phyloP scores from a whole-genome alignment of 164 flowering plant genomes.

The Tetracentron sinense region DNA sequence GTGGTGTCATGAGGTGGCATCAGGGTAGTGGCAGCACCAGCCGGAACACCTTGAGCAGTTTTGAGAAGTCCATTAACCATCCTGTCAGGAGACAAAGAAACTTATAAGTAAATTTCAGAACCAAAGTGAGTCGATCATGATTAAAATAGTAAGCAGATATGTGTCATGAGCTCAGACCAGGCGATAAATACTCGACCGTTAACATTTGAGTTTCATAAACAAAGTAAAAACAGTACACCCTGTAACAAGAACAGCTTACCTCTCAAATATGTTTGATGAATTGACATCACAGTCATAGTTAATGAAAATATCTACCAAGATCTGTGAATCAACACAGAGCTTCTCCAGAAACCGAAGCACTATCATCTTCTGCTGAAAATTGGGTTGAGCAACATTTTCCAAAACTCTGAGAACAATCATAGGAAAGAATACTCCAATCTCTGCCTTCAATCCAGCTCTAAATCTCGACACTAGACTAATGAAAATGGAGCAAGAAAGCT shows the following conservation, averaged over 20 bases:
- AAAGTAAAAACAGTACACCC: neutral
- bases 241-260: conserved; percentile 44
- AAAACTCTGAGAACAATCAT: conserved; percentile 98
- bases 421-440: conserved; percentile 98
- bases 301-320: conserved; percentile 84
- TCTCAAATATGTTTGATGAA: conserved; percentile 93
- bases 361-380: conserved; percentile 97
- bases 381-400: conserved; percentile 97
- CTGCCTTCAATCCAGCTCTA: conserved; percentile 98
- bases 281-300: conserved; percentile 98
- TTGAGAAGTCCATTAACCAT: conserved; percentile 99
- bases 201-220: neutral
- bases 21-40: conserved; percentile 73
- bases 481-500: conserved; percentile 98
- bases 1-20: conserved; percentile 89
- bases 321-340: conserved; percentile 89
- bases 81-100: too few species aligned
- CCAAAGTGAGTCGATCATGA: too few species aligned
- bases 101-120: too few species aligned
- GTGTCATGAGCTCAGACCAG: neutral
- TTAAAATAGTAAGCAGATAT: neutral
- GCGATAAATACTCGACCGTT: neutral
- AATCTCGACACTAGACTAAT: conserved; percentile 91
- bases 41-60: conserved; percentile 98
- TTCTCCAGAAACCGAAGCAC: conserved; percentile 89